Conservation (phyloP, 192 early-diverging fungal species). For the Entomortierella beljakovae region DNA sequence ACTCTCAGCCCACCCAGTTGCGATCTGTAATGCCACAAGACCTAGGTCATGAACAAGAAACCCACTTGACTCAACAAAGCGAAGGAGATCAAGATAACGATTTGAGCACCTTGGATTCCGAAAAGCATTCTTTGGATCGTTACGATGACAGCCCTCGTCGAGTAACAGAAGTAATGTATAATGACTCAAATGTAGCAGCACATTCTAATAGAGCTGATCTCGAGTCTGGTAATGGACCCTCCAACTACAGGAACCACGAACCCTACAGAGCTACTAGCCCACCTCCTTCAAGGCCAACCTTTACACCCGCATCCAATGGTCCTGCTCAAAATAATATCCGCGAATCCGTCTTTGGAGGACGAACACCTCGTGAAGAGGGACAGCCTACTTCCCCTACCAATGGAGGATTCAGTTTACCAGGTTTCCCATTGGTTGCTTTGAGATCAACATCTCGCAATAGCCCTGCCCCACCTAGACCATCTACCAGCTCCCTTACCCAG, state of each 20-base stretch:
- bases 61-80: conserved; percentile 26
- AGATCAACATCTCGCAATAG: conserved; percentile 27
- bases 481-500: conserved; percentile 16
- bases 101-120: conserved; percentile 10
- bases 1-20: background rate
- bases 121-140: conserved; percentile 30
- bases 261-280: conserved; percentile 18
- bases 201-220: conserved; percentile 18
- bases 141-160: conserved; percentile 2
- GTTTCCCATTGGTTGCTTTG: conserved; percentile 30
- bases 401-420: conserved; percentile 20
- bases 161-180: background rate
- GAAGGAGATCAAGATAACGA: too few relatives aligned
- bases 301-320: conserved; percentile 4
- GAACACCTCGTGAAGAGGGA: conserved; percentile 28
- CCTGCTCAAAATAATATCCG: conserved; percentile 25
- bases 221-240: background rate
- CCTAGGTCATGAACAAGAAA: conserved; percentile 14
- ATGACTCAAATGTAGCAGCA: conserved; percentile 4
- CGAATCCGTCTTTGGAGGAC: conserved; percentile 52
- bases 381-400: conserved; percentile 2
- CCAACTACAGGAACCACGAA: background rate
- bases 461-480: background rate
- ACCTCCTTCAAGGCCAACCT: background rate
- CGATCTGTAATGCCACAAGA: conserved; percentile 6